These are phyloP conservation scores for Ogataea degrootiae DNA, from an alignment of 805 yeast genomes.

Conservation along the genomic window DNA sequence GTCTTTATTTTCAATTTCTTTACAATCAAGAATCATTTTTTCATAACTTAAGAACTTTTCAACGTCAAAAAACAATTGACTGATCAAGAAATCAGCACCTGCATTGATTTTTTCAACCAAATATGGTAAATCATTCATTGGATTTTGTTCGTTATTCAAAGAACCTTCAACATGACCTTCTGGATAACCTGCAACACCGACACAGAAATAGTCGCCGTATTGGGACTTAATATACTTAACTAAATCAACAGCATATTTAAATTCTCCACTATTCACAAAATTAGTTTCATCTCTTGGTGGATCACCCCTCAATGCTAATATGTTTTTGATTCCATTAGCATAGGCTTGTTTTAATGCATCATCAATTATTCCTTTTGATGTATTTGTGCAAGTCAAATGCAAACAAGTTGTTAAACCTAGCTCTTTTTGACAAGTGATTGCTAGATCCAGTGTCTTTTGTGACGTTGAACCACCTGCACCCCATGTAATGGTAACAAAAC, in stretches of 20 bases:
- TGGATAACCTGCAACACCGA: constrained; percentile 97
- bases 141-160: constrained; percentile 59
- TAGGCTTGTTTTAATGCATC: constrained; percentile 70
- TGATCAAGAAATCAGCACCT: constrained; percentile 90
- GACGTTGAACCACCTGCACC: constrained; percentile 98
- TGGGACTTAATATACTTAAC: constrained; percentile 69
- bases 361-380: constrained; percentile 72
- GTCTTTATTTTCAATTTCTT: constrained; percentile 32
- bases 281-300: constrained; percentile 67
- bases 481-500: constrained; percentile 93
- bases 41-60: constrained; percentile 70
- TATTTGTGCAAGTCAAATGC: constrained; percentile 95
- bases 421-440: constrained; percentile 68
- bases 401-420: constrained; percentile 85
- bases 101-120: constrained; percentile 83
- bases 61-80: constrained; percentile 90
- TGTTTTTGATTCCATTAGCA: constrained; percentile 75
- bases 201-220: constrained; percentile 78
- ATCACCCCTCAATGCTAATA: constrained; percentile 92
- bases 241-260: constrained; percentile 78
- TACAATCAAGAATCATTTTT: constrained; percentile 35
- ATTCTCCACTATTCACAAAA: constrained; percentile 51
- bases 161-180: constrained; percentile 95
- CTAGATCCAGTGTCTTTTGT: constrained; percentile 78
- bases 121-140: constrained; percentile 66